These are phyloP conservation scores for Porphyra umbilicalis DNA, from an alignment of 31 red algal genomes.

Conservation along the genomic window DNA sequence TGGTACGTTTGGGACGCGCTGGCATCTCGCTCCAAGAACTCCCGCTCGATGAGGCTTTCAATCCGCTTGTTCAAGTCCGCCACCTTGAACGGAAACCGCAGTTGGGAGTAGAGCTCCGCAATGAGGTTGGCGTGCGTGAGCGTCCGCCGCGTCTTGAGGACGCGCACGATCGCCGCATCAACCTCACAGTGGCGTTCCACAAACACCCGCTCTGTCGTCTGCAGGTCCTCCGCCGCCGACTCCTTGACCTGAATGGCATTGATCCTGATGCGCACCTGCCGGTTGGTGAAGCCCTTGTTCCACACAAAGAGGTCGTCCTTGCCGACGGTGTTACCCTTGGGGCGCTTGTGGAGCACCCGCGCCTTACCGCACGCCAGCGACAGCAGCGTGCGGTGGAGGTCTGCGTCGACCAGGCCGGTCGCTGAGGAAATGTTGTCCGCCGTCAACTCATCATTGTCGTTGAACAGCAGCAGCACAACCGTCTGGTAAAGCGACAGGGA, in stretches of 20 bases:
- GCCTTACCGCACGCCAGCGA: conserved; percentile 89
- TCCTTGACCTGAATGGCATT: conserved; percentile 91
- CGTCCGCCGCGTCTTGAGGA: conserved; percentile 86
- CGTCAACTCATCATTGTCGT: conserved; percentile 59
- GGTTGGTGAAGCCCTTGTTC: conserved; percentile 70
- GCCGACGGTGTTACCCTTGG: conserved; percentile 41
- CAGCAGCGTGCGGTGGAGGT: conserved; percentile 76
- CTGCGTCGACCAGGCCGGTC: conserved; percentile 73
- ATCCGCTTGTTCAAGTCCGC: conserved; percentile 97
- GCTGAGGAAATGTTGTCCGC: conserved; percentile 51
- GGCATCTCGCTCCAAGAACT: conserved; percentile 91
- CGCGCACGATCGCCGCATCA: conserved; percentile 92
- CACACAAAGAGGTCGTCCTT: conserved; percentile 65
- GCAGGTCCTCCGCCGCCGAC: conserved; percentile 76
- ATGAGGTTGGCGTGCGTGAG: conserved; percentile 76
- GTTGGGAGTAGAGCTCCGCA: conserved; percentile 68
- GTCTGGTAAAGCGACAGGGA: conserved; percentile 88
- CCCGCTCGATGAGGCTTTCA: conserved; percentile 92
- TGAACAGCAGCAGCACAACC: conserved; percentile 87
- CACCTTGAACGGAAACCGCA: conserved; percentile 73
- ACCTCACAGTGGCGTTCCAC: conserved; percentile 91
- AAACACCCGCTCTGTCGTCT: conserved; percentile 78
- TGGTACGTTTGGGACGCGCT: conserved; percentile 73
- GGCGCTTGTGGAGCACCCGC: conserved; percentile 67
- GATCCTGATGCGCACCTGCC: conserved; percentile 64